These are phyloP conservation scores for Candida lessepsii DNA, from an alignment of 805 yeast species.

Conservation along the genomic window DNA sequence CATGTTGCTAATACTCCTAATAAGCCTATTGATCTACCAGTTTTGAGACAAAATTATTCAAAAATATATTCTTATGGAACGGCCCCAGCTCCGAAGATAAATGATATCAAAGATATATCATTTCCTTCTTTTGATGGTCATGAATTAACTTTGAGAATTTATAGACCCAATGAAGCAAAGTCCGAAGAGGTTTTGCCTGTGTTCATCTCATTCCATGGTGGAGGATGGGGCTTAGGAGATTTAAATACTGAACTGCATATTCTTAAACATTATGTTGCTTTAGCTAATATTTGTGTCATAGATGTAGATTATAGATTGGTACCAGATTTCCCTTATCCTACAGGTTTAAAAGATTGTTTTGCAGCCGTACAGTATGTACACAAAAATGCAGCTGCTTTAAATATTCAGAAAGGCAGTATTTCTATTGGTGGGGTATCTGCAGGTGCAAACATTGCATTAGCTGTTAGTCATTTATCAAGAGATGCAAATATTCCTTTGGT, in stretches of 20 bases:
- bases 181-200: constrained; percentile 24
- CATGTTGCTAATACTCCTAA: constrained; percentile 26
- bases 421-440: constrained; percentile 25
- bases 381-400: constrained; percentile 19
- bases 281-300: constrained; percentile 24
- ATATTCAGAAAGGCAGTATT: constrained; percentile 19
- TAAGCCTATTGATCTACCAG: constrained; percentile 26
- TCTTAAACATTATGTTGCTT: constrained; percentile 23
- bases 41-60: constrained; percentile 31
- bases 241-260: constrained; percentile 28
- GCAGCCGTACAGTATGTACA: constrained; percentile 25
- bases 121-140: constrained; percentile 26
- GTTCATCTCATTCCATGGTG: constrained; percentile 32
- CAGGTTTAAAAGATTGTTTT: constrained; percentile 26
- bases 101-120: constrained; percentile 23
- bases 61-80: constrained; percentile 36
- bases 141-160: constrained; percentile 23
- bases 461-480: constrained; percentile 26
- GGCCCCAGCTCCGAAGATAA: constrained; percentile 25
- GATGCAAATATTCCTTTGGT: constrained; percentile 22
- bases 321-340: constrained; percentile 28
- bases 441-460: constrained; percentile 26
- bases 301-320: constrained; percentile 31
- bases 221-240: constrained; percentile 34
- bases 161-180: constrained; percentile 22